Evolutionary conservation across 306 rosid genomes (phyloP), one percentile per base, ranked within the genome.

Genomic region (Biancaea sappan): DNA sequence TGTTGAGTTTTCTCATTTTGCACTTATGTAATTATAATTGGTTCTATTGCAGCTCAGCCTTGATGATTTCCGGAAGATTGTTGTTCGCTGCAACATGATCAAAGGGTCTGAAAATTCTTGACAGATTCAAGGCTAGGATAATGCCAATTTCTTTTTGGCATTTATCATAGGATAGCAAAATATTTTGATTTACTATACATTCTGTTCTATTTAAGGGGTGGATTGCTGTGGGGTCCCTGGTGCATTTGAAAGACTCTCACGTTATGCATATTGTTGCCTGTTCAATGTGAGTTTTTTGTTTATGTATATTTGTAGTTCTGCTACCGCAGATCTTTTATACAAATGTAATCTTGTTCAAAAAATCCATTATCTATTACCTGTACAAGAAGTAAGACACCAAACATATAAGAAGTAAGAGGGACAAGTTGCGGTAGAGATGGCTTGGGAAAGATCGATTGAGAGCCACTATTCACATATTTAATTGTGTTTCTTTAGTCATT

Each of bases 61-160:
- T 0, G 97, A 94, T 6, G 97, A 94, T 79, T 94, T 91, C 65
- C 85, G 82, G 70, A 86, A 84, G 86, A 90, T 94, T 80, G 89
- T 75, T 61, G 81, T 79, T 37, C 96, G 97, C 14, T 94, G 98
- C 85, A 87, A 90, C 82, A 66, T 94, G 91, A 85, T 88, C 56
- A 80, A 85, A 76, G 90, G 32, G 73, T 29, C 84, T 61, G 77
- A 73, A 38, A 71, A 66, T 71, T 73, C 61, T 40, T 85, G 89
- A 88, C 28, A 28, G 51, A 60, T 46, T 72, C 72, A 29, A 21
- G 70, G 75, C 46, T 24, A 44, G 41, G 40, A 34, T 35, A 9
- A 37, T 3, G 34, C 13, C 46, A 10, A 21, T 14, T 1, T 35
- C 60, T 68, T 64, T 43, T 4, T 21, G 57, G 66, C 43, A 62